phyloP scores from a whole-genome alignment of 2,329 filamentous ascomycete species.

The Metarhizium guizhouense region DNA sequence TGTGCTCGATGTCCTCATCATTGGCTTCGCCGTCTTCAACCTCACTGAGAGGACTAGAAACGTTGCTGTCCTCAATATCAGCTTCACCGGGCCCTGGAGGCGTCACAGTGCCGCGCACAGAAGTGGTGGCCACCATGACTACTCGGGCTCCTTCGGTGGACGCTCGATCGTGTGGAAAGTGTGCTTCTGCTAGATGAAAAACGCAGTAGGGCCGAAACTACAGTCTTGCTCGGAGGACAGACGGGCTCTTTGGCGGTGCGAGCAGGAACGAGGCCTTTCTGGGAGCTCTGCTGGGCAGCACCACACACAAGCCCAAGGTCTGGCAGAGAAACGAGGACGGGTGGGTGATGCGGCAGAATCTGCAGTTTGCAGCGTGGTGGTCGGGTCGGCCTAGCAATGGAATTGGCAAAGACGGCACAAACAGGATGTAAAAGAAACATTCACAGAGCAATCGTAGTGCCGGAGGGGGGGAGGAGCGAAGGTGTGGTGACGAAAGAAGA shows the following conservation, averaged over 20 bases:
- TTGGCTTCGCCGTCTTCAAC: conserved; percentile 73
- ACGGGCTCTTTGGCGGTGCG: background rate
- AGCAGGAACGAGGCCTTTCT: background rate
- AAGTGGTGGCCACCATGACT: conserved; percentile 44
- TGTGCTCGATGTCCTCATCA: conserved; percentile 57
- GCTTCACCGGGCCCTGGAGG: conserved; percentile 26
- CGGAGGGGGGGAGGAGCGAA: background rate
- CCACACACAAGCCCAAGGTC: background rate
- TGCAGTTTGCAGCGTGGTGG: background rate
- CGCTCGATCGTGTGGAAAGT: conserved; percentile 8
- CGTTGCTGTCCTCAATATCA: conserved; percentile 56
- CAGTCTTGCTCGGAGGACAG: background rate
- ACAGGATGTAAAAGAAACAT: background rate
- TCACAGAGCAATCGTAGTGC: background rate
- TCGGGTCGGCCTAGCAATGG: background rate
- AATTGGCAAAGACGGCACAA: conserved; percentile 2
- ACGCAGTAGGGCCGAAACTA: background rate
- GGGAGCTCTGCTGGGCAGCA: background rate
- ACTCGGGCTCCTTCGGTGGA: conserved; percentile 7
- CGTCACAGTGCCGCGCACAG: conserved; percentile 39
- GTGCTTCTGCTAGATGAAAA: background rate
- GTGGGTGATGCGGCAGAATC: conserved; percentile 2
- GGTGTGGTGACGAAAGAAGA: conserved; percentile 4
- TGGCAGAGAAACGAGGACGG: background rate
- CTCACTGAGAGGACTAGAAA: conserved; percentile 88